Conservation (phyloP, 139 green algal species). For the Ulvella scutata region DNA sequence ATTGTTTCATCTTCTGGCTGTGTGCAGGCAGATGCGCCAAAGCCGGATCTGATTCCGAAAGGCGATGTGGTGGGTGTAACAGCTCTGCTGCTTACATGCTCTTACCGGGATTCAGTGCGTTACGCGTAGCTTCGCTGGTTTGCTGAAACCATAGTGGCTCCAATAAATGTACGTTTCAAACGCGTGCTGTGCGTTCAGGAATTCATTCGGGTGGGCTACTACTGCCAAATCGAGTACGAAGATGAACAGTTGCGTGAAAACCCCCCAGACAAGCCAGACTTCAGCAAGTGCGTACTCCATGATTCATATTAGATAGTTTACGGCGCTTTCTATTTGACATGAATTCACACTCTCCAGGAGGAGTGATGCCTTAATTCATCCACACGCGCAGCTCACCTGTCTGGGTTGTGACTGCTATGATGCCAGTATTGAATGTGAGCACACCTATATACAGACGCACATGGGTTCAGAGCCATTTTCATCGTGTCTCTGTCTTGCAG, state of each 20-base stretch:
- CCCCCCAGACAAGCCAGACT: conserved; percentile 42
- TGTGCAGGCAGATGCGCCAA: conserved; percentile 70
- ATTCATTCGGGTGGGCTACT: conserved; percentile 87
- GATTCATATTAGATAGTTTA: too few species aligned
- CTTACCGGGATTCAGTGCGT: conserved; percentile 46
- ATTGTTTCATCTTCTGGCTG: neutral
- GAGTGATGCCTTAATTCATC: too few species aligned
- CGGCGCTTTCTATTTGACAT: too few species aligned
- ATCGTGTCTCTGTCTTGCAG: too few species aligned
- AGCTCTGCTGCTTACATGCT: conserved; percentile 89
- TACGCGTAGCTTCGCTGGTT: neutral
- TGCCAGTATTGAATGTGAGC: too few species aligned
- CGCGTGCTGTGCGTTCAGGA: conserved; percentile 43
- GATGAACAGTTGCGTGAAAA: conserved; percentile 73
- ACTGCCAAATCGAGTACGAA: conserved; percentile 89
- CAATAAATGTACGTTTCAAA: too few species aligned
- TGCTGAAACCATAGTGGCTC: neutral
- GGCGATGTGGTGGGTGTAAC: conserved; percentile 85
- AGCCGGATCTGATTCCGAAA: conserved; percentile 51
- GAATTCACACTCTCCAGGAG: too few species aligned
- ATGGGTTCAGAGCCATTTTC: too few species aligned
- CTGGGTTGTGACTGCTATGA: too few species aligned
- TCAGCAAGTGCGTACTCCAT: conserved; percentile 33
- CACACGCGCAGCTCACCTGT: too few species aligned
- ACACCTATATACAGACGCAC: too few species aligned